phyloP scores from a whole-genome alignment of 78 protist genomes.

The Dictyostelium capitatum region DNA sequence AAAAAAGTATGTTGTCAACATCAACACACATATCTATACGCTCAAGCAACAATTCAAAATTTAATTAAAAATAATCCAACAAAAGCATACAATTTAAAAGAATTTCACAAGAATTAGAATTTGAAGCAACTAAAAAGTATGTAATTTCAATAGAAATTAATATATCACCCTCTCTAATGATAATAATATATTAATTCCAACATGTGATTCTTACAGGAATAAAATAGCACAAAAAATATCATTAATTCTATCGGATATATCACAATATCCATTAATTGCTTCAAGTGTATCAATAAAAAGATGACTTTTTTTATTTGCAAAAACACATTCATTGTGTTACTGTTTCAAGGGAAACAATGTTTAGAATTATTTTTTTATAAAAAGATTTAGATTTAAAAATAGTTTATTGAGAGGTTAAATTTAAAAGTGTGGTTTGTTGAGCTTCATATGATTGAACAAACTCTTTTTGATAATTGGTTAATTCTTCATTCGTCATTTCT shows the following conservation, averaged over 20 bases:
- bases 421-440: no score
- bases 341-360: no score
- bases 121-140: conserved; percentile 53
- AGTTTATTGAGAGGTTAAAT: no score
- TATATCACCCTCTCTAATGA: no score
- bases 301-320: no score
- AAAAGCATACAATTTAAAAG: conserved; percentile 57
- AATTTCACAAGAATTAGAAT: conserved; percentile 75
- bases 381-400: no score
- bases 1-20: conserved; percentile 26
- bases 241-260: conserved; percentile 53
- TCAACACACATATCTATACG: conserved; percentile 82
- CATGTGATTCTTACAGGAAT: conserved; percentile 3
- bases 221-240: conserved; percentile 53
- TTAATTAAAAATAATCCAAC: conserved; percentile 21
- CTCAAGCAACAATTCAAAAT: conserved; percentile 59
- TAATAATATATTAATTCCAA: not conserved
- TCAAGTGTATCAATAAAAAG: conserved; percentile 29
- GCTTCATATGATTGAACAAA: no score
- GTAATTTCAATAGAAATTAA: no score
- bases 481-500: no score
- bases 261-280: conserved; percentile 53
- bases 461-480: no score
- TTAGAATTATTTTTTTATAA: no score
- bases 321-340: no score